phyloP scores from a whole-genome alignment of 2,329 filamentous ascomycete genomes.

The Paraphoma sp. region DNA sequence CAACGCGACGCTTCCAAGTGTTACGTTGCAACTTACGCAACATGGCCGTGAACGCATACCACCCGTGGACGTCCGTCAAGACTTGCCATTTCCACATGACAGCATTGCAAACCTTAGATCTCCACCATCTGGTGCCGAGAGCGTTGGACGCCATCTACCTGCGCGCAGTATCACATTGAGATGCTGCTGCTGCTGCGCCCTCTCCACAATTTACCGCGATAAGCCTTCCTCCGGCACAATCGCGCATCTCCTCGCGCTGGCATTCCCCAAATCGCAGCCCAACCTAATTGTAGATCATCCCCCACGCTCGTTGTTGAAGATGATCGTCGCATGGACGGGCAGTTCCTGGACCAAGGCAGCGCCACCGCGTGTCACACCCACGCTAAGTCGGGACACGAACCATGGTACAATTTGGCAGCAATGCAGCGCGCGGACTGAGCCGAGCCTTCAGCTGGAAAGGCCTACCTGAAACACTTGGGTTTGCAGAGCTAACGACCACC shows the following conservation, averaged over 20 bases:
- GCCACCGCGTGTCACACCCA: neutral
- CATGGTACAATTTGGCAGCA: neutral
- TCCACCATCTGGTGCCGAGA: neutral
- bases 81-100: neutral
- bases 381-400: neutral
- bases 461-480: neutral
- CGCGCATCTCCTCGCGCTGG: slow-evolving; percentile 1
- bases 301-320: neutral
- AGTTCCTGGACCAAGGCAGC: neutral
- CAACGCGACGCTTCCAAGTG: neutral
- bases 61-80: neutral
- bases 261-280: neutral
- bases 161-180: neutral
- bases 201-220: neutral
- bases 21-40: neutral
- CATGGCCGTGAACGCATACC: neutral
- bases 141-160: neutral
- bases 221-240: neutral
- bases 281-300: slow-evolving; percentile 6
- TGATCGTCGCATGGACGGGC: neutral
- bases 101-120: neutral
- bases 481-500: neutral
- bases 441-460: neutral
- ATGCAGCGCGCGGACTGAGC: neutral
- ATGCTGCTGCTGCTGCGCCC: neutral